Evolutionary conservation across 495 filamentous ascomycete species (phyloP).

Genomic region (Aspergillus sclerotioniger): DNA sequence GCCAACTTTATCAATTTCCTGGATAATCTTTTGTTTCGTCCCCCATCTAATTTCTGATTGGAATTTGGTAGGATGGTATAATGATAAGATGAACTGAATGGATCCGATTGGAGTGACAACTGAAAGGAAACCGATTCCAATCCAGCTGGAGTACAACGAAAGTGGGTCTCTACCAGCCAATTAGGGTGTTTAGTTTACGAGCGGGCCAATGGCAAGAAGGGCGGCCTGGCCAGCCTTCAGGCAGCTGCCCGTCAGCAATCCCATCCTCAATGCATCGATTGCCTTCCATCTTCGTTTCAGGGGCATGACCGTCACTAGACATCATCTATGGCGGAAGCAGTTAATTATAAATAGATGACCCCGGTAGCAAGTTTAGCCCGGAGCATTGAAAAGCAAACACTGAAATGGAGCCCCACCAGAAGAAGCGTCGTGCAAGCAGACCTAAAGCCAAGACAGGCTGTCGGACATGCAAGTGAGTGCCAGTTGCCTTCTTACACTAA

Average conservation of each 20-base stretch:
- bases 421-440: not conserved
- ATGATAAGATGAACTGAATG: too few relatives aligned
- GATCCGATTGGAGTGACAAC: not conserved
- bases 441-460: slow-evolving; percentile 15
- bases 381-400: not conserved
- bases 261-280: not conserved
- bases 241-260: not conserved
- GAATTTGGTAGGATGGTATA: too few relatives aligned
- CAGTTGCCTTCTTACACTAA: not conserved
- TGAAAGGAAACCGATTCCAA: not conserved
- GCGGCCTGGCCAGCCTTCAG: not conserved
- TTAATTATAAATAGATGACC: too few relatives aligned
- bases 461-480: slow-evolving; percentile 16
- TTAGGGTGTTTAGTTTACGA: not conserved
- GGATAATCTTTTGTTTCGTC: too few relatives aligned
- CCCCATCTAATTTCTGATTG: too few relatives aligned
- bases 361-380: too few relatives aligned
- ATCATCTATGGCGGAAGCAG: not conserved
- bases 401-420: not conserved
- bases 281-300: not conserved
- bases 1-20: too few relatives aligned
- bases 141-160: too few relatives aligned
- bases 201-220: not conserved
- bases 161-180: not conserved
- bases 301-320: not conserved